These are phyloP conservation scores for Russula emetica DNA, from an alignment of 768 basidiomycete species.

Conservation along the genomic window DNA sequence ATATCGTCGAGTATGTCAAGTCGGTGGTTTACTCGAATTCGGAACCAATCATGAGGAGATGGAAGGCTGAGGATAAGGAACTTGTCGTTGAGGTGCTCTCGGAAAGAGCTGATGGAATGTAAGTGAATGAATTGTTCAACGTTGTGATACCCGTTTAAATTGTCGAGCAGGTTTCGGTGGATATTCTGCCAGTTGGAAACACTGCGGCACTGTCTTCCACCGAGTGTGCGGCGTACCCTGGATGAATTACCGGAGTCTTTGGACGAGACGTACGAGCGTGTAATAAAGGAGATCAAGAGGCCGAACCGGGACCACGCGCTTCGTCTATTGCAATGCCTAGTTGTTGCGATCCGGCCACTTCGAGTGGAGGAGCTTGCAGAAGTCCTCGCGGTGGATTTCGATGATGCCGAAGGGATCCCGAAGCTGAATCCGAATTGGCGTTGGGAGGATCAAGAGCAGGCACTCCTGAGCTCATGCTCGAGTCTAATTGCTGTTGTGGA, in stretches of 20 bases:
- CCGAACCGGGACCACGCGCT: not conserved
- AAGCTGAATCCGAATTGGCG: not conserved
- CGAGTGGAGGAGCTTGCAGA: too few species aligned
- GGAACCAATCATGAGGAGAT: not conserved
- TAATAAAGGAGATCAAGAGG: not conserved
- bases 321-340: not conserved
- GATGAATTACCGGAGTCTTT: not conserved
- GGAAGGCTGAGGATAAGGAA: not conserved
- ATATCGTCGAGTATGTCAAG: not conserved
- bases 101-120: not conserved
- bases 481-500: not conserved
- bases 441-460: not conserved
- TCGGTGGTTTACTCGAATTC: not conserved
- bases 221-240: not conserved
- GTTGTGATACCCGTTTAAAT: not conserved
- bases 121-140: not conserved
- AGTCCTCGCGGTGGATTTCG: not conserved
- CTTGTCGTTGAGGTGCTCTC: not conserved
- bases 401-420: not conserved
- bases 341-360: not conserved
- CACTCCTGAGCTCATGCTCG: not conserved
- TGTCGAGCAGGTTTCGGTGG: not conserved
- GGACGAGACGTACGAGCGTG: not conserved
- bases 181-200: not conserved
- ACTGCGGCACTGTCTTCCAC: not conserved